Evolutionary conservation across 306 rosid species (phyloP).

Genomic region (Rosa multiflora): DNA sequence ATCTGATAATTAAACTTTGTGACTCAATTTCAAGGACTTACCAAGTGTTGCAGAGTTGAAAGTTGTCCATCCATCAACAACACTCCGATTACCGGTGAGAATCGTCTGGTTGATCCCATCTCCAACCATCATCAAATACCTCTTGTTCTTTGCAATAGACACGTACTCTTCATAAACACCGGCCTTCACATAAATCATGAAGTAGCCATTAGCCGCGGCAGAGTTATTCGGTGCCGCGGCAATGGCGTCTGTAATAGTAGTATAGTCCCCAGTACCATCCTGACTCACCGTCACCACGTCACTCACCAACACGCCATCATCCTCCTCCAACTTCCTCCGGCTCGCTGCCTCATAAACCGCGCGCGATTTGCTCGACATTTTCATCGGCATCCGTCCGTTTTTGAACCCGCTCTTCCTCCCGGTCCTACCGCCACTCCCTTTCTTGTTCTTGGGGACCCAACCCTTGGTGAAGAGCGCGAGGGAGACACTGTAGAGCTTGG

Average conservation of each 20-base stretch:
- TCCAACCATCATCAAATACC: slow-evolving; percentile 73
- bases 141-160: slow-evolving; percentile 60
- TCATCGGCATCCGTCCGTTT: slow-evolving; percentile 67
- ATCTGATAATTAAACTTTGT: not conserved
- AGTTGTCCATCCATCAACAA: slow-evolving; percentile 79
- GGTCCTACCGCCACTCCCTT: slow-evolving; percentile 22
- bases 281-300: slow-evolving; percentile 68
- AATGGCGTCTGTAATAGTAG: slow-evolving; percentile 74
- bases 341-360: slow-evolving; percentile 62
- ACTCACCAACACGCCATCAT: slow-evolving; percentile 41
- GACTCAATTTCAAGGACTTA: slow-evolving; percentile 11
- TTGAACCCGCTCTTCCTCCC: slow-evolving; percentile 42
- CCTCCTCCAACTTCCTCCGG: slow-evolving; percentile 50
- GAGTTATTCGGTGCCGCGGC: slow-evolving; percentile 82
- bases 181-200: slow-evolving; percentile 70
- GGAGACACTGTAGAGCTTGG: slow-evolving; percentile 77
- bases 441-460: slow-evolving; percentile 61
- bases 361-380: slow-evolving; percentile 54
- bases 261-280: slow-evolving; percentile 77
- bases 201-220: slow-evolving; percentile 47
- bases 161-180: slow-evolving; percentile 83
- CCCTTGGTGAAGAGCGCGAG: slow-evolving; percentile 65
- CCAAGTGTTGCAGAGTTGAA: slow-evolving; percentile 90
- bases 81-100: slow-evolving; percentile 79
- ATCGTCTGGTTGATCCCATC: slow-evolving; percentile 81